phyloP scores from a whole-genome alignment of 257 asterid species.

The Haberlea rhodopensis region DNA sequence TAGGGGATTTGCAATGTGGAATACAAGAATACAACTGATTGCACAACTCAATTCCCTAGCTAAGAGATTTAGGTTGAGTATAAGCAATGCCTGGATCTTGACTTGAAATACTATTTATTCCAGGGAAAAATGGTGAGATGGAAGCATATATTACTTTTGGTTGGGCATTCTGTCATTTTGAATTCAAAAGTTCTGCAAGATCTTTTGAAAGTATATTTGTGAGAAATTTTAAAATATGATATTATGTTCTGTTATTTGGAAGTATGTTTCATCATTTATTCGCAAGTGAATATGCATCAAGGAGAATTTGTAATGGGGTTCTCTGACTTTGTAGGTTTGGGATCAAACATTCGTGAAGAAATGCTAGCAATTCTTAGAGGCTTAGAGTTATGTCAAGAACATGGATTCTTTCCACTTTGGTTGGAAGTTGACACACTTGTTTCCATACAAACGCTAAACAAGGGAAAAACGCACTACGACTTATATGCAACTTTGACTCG shows the following conservation, averaged over 20 bases:
- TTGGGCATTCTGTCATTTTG: background rate
- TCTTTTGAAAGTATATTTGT: too few relatives aligned
- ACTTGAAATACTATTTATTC: constrained; percentile 1
- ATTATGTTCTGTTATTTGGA: background rate
- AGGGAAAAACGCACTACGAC: too few relatives aligned
- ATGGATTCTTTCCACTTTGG: too few relatives aligned
- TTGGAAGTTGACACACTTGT: too few relatives aligned
- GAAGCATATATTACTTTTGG: background rate
- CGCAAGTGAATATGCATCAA: too few relatives aligned
- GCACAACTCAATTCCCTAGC: background rate
- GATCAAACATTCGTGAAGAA: too few relatives aligned
- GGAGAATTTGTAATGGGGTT: too few relatives aligned
- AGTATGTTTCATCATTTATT: background rate
- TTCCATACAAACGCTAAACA: too few relatives aligned
- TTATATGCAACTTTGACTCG: too few relatives aligned
- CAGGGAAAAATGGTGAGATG: constrained; percentile 11
- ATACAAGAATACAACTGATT: background rate
- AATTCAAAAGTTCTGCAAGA: background rate
- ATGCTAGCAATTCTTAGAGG: too few relatives aligned
- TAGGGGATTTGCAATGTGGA: constrained; percentile 2
- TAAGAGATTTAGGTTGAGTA: background rate
- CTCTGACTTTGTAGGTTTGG: too few relatives aligned
- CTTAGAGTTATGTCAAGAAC: too few relatives aligned
- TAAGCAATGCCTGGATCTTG: background rate
- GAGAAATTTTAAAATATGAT: background rate